Percentiles rank a stretch among this genome's conserved stretches.
phyloP scores from a whole-genome alignment of 768 basidiomycete species.

The Serendipita sp. region DNA sequence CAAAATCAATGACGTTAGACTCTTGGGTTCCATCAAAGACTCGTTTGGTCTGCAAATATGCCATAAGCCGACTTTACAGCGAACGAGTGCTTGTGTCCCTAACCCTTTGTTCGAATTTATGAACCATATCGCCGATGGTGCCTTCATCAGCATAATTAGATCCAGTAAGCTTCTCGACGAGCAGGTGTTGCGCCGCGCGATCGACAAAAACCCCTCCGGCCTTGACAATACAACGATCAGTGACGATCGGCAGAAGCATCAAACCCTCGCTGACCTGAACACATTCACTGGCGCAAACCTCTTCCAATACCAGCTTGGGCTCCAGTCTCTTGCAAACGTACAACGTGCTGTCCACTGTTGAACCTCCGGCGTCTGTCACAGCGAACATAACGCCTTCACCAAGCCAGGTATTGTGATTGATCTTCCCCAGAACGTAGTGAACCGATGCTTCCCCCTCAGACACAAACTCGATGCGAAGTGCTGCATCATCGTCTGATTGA shows the following conservation, averaged over 20 bases:
- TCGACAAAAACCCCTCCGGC: background rate
- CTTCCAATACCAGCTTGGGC: slow-evolving; percentile 7
- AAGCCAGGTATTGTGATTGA: background rate
- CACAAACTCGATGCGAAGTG: slow-evolving; percentile 2
- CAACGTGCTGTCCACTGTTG: slow-evolving; percentile 7
- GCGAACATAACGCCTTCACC: background rate
- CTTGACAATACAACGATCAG: background rate
- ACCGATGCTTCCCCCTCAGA: slow-evolving; percentile 8
- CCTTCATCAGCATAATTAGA: background rate
- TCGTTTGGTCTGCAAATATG: slow-evolving; percentile 7
- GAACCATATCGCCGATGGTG: slow-evolving; percentile 5
- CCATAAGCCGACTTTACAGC: background rate
- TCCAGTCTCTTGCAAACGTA: background rate
- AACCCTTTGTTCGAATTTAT: slow-evolving; percentile 5
- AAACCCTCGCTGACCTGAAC: slow-evolving; percentile 4
- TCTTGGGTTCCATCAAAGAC: slow-evolving; percentile 6
- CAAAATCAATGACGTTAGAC: slow-evolving; percentile 5
- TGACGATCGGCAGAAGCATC: background rate
- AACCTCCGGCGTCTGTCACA: slow-evolving; percentile 6
- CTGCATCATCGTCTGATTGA: background rate
- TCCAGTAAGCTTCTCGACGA: background rate
- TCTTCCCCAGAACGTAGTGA: slow-evolving; percentile 5
- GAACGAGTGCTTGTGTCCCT: background rate
- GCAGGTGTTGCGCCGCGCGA: slow-evolving; percentile 4
- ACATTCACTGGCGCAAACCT: slow-evolving; percentile 8